Evolutionary conservation across 1,139 yeast species (phyloP).

Genomic region (Protomyces inundatus): DNA sequence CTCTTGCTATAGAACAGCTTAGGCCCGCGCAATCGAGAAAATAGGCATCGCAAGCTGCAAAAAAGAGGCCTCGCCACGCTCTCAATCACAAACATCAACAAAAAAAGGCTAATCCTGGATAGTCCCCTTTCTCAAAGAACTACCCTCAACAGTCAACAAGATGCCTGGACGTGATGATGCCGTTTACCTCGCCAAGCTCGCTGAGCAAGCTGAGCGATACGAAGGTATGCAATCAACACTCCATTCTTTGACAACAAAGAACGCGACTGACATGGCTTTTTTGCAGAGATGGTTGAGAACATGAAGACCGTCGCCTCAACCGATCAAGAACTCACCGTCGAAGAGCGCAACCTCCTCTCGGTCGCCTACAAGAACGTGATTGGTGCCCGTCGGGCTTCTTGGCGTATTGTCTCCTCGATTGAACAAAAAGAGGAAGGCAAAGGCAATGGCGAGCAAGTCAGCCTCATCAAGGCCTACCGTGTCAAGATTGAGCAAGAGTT

Average conservation of each 20-base stretch:
- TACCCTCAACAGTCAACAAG: not conserved
- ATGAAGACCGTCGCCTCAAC: conserved; percentile 97
- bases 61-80: too few species aligned
- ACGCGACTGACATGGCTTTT: not conserved
- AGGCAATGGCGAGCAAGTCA: conserved; percentile 83
- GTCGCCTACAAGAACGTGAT: conserved; percentile 95
- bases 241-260: not conserved
- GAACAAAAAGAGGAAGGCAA: conserved; percentile 98
- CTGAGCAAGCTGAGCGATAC: conserved; percentile 99
- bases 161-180: conserved; percentile 61
- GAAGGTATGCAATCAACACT: conserved; percentile 62
- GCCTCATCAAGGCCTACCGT: conserved; percentile 89
- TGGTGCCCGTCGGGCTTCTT: conserved; percentile 98
- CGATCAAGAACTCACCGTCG: conserved; percentile 92
- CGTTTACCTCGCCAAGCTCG: conserved; percentile 96
- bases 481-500: conserved; percentile 90
- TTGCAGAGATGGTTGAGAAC: conserved; percentile 62
- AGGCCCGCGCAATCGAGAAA: too few species aligned
- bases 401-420: conserved; percentile 97
- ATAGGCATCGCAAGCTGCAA: too few species aligned
- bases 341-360: conserved; percentile 93
- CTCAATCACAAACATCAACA: too few species aligned
- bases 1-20: too few species aligned
- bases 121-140: too few species aligned
- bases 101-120: too few species aligned